Evolutionary conservation across 768 basidiomycete species (phyloP).

Genomic region (Phanerodontia chrysosporium): DNA sequence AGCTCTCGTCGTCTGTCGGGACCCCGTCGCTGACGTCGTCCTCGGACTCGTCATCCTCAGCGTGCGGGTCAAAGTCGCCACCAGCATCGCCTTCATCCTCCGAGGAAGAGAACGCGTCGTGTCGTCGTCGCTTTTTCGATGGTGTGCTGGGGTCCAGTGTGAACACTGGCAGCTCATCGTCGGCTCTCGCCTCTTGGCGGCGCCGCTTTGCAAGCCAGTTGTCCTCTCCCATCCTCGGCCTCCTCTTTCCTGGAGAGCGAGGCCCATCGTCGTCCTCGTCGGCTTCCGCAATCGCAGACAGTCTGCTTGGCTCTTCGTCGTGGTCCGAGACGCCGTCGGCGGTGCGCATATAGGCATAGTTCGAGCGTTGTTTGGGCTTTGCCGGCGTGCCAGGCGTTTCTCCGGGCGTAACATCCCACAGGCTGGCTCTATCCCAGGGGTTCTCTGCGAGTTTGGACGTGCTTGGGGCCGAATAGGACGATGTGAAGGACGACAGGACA

Average conservation of each 20-base stretch:
- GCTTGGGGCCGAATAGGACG: background rate
- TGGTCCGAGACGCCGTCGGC: background rate
- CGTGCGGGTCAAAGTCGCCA: conserved; percentile 2
- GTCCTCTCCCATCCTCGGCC: background rate
- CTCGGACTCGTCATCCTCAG: background rate
- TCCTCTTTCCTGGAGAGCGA: background rate
- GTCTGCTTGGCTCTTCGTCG: background rate
- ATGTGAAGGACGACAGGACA: background rate
- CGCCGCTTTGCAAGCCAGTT: background rate
- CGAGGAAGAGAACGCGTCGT: background rate
- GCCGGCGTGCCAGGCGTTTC: background rate
- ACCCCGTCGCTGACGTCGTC: background rate
- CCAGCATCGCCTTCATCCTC: conserved; percentile 19
- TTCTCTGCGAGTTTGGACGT: background rate
- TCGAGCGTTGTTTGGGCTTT: background rate
- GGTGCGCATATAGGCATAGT: background rate
- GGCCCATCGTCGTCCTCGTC: background rate
- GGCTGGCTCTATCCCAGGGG: conserved; percentile 27
- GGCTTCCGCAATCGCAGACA: background rate
- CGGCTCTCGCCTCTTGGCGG: background rate
- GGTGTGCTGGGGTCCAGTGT: background rate
- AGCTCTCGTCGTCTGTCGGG: conserved; percentile 11
- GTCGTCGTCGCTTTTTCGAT: background rate
- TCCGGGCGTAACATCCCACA: background rate
- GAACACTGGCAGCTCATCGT: background rate